Conservation (phyloP, 2,329 filamentous ascomycete genomes). For the Fusarium guadeloupense region DNA sequence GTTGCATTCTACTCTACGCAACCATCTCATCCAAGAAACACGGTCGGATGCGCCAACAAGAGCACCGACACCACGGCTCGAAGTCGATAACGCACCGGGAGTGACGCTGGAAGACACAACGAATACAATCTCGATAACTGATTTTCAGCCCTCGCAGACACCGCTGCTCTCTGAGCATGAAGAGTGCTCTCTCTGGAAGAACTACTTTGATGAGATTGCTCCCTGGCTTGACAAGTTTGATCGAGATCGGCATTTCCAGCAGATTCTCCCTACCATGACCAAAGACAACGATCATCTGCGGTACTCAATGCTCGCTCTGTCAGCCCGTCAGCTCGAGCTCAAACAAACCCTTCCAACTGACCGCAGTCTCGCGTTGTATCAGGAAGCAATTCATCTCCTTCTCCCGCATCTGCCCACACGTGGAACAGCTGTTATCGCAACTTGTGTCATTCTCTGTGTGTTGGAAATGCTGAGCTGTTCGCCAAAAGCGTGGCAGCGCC, state of each 20-base stretch:
- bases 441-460: constrained; percentile 63
- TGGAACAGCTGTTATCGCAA: constrained; percentile 60
- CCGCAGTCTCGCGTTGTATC: constrained; percentile 58
- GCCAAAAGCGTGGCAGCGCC: constrained; percentile 60
- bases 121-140: constrained; percentile 17
- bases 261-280: constrained; percentile 58
- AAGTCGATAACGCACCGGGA: constrained; percentile 15
- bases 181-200: constrained; percentile 51
- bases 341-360: constrained; percentile 50
- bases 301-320: constrained; percentile 61
- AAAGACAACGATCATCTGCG: constrained; percentile 55
- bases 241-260: constrained; percentile 57
- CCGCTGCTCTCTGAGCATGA: constrained; percentile 42
- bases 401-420: constrained; percentile 58
- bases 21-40: constrained; percentile 56
- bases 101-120: constrained; percentile 20
- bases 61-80: constrained; percentile 34
- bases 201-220: constrained; percentile 54
- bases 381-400: constrained; percentile 60
- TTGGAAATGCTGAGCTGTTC: constrained; percentile 62
- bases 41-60: constrained; percentile 51
- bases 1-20: constrained; percentile 55
- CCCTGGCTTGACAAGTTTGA: constrained; percentile 65
- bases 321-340: constrained; percentile 60
- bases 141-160: constrained; percentile 29